Base-by-base conservation (phyloP, 108 stramenopile genomes). In the Schizochytrium sp. region DNA sequence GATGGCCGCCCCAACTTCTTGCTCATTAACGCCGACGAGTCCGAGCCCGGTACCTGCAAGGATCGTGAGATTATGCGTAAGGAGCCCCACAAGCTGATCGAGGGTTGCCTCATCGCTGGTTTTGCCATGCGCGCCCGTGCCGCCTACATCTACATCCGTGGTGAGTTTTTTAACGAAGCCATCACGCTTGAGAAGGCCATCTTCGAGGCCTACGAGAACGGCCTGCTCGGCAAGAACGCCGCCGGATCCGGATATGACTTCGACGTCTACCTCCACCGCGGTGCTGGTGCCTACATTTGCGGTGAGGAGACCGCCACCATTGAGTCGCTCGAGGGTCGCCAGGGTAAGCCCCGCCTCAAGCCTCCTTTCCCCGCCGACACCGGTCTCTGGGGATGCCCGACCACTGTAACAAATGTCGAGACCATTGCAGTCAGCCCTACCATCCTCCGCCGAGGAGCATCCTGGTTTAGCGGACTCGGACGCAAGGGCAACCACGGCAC, bases 51-150 rank as follows among this genome's bases (percentile, higher is more conserved):
- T 8, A 99, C 99, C 46, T 99, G 99, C 95, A 99, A 99, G 95
- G 99, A 99, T 93, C 96, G 99, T 50, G 99, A 99, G 93, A 99
- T 99, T 90, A 99, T 99, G 99, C 96, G 99, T 57, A 99, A 99
- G 97, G 99, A 99, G 89, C 99, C 99, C 3, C 99, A 99, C 94
- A 99, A 98, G 94, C 94, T 99, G 88, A 94, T 99, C 44, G 99
- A 99, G 93, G 99, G 99, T 61, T 99, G 99, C 92, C 89, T 99
- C 61, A 72, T 99, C 55, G 97, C 99, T 2, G 99, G 99, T 3
- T 99, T 96, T 91, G 99, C 98, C 69, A 99, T 99, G 99, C 94
- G 99, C 49, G 99, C 99, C 3, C 93, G 99, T 44, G 99, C 99
- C 15, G 98, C 97, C 15, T 99, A 99, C 94, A 99, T 99, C 92